A percentile compares a stretch with the other conserved stretches of the same genome.
phyloP scores from a whole-genome alignment of 306 rosid genomes.

The Lablab purpureus region DNA sequence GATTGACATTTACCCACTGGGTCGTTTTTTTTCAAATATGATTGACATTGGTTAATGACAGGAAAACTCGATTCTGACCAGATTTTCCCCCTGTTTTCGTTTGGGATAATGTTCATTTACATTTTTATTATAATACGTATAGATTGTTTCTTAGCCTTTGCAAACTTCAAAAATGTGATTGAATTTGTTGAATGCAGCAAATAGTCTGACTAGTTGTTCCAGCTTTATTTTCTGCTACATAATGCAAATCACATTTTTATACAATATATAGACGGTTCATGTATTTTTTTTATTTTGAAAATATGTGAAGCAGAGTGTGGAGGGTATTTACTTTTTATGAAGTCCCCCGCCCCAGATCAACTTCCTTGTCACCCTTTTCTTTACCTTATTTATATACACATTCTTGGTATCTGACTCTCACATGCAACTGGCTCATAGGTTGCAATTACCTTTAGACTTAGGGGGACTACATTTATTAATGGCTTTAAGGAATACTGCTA shows the following conservation, averaged over 20 bases:
- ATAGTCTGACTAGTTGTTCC: not conserved
- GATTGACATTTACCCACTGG: too few species aligned
- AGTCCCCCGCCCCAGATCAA: not conserved
- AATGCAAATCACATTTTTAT: not conserved
- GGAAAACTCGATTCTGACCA: slow-evolving; percentile 8
- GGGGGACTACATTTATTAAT: slow-evolving; percentile 17
- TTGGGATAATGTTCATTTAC: not conserved
- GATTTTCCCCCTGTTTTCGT: slow-evolving; percentile 4
- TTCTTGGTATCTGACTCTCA: slow-evolving; percentile 25
- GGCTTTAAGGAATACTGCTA: slow-evolving; percentile 20
- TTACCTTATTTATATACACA: not conserved
- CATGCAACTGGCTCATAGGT: slow-evolving; percentile 2
- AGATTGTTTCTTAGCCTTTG: not conserved
- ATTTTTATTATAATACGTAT: not conserved
- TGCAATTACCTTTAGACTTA: not conserved
- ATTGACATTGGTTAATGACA: slow-evolving; percentile 24
- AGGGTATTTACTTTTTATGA: not conserved
- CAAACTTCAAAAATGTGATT: not conserved
- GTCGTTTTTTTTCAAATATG: not conserved
- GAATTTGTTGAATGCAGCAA: slow-evolving; percentile 10
- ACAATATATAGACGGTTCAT: not conserved
- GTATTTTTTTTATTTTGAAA: slow-evolving; percentile 1
- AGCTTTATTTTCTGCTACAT: not conserved
- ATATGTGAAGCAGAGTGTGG: not conserved
- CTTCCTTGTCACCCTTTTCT: not conserved